Evolutionary conservation across 2,329 filamentous ascomycete genomes (phyloP).

Genomic region (Kalmusia sp.): DNA sequence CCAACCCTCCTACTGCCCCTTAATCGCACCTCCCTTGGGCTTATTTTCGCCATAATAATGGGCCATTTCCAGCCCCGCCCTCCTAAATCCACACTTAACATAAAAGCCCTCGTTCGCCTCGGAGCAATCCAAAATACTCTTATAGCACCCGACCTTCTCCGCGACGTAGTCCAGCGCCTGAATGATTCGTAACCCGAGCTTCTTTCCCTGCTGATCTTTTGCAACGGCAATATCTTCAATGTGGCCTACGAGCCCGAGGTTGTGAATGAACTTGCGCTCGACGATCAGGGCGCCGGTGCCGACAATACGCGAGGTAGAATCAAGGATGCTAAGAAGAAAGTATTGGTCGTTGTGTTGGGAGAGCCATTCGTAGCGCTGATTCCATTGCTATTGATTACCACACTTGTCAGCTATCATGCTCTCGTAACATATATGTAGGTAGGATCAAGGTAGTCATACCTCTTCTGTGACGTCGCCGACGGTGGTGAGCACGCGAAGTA

Average conservation of each 20-base stretch:
- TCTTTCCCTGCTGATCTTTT: conserved; percentile 96
- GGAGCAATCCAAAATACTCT: conserved; percentile 94
- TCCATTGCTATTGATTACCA: conserved; percentile 60
- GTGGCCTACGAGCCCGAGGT: conserved; percentile 84
- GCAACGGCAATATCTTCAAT: conserved; percentile 98
- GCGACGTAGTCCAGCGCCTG: conserved; percentile 91
- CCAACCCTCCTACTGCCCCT: conserved; percentile 1
- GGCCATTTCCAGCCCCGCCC: conserved; percentile 94
- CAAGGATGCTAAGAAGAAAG: conserved; percentile 85
- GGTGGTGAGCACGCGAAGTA: conserved; percentile 87
- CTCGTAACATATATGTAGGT: background rate
- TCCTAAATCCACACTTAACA: conserved; percentile 93
- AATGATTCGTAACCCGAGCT: conserved; percentile 89
- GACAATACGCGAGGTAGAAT: conserved; percentile 75
- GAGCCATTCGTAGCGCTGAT: conserved; percentile 84
- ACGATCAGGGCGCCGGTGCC: conserved; percentile 89
- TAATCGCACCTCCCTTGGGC: conserved; percentile 23
- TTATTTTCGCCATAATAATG: conserved; percentile 73
- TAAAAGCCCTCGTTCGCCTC: conserved; percentile 98
- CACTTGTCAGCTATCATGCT: background rate
- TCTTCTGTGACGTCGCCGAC: conserved; percentile 84
- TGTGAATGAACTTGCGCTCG: conserved; percentile 92
- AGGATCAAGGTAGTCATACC: conserved; percentile 43
- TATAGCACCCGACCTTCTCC: conserved; percentile 91
- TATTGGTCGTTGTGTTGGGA: conserved; percentile 76